These are phyloP conservation scores for Monosporascus sp. DNA, from an alignment of 2,329 filamentous ascomycete genomes.

Conservation along the genomic window DNA sequence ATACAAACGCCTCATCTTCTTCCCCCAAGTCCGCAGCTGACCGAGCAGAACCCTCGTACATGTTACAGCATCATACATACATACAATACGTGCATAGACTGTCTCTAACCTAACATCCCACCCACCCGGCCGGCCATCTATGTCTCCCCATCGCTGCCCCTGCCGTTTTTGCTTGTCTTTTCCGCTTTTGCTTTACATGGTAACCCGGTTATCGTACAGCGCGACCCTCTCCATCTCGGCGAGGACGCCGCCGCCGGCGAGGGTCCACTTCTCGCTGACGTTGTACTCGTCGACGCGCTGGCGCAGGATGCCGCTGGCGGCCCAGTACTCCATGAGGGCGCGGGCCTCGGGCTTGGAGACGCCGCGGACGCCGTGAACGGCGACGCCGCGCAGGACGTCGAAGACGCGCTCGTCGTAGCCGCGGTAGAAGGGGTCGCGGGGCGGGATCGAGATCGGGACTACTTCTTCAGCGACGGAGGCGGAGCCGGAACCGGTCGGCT, in stretches of 20 bases:
- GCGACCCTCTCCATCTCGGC: constrained; percentile 73
- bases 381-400: constrained; percentile 43
- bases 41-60: too few relatives aligned
- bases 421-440: constrained; percentile 47
- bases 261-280: constrained; percentile 77
- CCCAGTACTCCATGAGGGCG: constrained; percentile 88
- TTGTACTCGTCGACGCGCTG: constrained; percentile 62
- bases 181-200: constrained; percentile 1
- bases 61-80: too few relatives aligned
- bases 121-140: too few relatives aligned
- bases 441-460: constrained; percentile 20
- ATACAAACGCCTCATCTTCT: too few relatives aligned
- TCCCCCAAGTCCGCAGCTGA: too few relatives aligned
- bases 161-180: not conserved
- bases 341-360: constrained; percentile 70
- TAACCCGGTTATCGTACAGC: constrained; percentile 28
- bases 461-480: constrained; percentile 4
- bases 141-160: too few relatives aligned
- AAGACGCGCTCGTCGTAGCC: constrained; percentile 54
- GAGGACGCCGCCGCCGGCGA: constrained; percentile 75
- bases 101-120: too few relatives aligned
- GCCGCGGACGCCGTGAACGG: constrained; percentile 56
- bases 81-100: too few relatives aligned
- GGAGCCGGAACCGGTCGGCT: constrained; percentile 21
- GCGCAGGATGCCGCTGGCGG: constrained; percentile 74